Evolutionary conservation across 306 rosid species (phyloP).

Genomic region (Fragaria nilgerrensis): DNA sequence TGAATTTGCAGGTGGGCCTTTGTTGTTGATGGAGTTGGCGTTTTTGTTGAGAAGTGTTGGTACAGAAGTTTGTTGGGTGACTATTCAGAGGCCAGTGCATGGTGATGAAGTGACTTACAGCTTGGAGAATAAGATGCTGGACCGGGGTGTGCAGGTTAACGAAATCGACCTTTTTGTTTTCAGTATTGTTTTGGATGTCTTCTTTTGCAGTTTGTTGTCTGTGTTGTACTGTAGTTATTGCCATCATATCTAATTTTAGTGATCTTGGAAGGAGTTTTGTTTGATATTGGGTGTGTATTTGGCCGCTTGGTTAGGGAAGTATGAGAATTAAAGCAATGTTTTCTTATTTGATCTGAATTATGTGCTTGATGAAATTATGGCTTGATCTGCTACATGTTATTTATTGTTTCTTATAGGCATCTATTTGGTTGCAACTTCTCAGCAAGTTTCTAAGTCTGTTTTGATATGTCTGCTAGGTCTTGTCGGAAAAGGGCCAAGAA

Average conservation of each 20-base stretch:
- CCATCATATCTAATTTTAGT: not conserved
- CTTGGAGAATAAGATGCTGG: conserved; percentile 74
- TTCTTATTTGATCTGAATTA: not conserved
- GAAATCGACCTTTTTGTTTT: not conserved
- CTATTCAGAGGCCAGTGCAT: conserved; percentile 54
- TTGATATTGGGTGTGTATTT: not conserved
- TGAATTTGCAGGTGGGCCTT: conserved; percentile 56
- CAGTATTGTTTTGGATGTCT: not conserved
- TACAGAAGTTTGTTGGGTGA: conserved; percentile 70
- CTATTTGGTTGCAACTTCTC: not conserved
- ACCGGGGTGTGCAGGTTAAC: conserved; percentile 72
- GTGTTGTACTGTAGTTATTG: not conserved
- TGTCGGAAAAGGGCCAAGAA: conserved; percentile 74
- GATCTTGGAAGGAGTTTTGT: not conserved
- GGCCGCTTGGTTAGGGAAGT: not conserved
- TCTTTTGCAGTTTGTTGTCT: not conserved
- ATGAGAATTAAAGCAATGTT: not conserved
- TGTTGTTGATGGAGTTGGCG: conserved; percentile 80
- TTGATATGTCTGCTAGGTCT: conserved; percentile 40
- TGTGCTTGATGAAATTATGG: not conserved
- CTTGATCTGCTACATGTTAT: not conserved
- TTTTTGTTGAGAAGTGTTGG: conserved; percentile 76
- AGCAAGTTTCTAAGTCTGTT: not conserved
- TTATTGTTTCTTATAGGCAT: not conserved
- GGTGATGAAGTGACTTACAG: conserved; percentile 53